Conservation (phyloP, 202 grass and related monocot species). For the Musa balbisiana region DNA sequence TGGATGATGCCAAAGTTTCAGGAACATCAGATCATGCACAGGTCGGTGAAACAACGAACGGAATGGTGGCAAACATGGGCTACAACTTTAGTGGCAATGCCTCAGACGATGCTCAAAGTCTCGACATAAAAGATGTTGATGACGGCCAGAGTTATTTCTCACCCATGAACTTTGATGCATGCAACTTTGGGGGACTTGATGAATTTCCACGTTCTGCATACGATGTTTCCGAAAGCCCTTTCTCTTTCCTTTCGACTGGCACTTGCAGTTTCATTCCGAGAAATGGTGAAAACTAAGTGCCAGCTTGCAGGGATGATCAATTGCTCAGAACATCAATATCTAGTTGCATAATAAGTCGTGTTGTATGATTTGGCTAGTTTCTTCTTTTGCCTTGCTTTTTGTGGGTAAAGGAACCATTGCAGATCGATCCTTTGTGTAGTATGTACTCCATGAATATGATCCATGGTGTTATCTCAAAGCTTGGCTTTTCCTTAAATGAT, state of each 20-base stretch:
- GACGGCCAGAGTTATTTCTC: slow-evolving; percentile 20
- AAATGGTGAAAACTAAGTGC: slow-evolving; percentile 3
- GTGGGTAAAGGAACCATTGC: neutral
- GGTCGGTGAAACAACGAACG: neutral
- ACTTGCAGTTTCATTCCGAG: slow-evolving; percentile 11
- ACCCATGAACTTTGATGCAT: slow-evolving; percentile 29
- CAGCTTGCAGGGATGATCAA: neutral
- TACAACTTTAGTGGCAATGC: slow-evolving; percentile 19
- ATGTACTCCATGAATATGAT: neutral
- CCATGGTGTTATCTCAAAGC: neutral
- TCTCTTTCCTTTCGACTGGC: slow-evolving; percentile 13
- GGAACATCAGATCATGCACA: neutral
- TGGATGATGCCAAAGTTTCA: slow-evolving; percentile 4
- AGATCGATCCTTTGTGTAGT: neutral
- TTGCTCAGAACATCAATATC: neutral
- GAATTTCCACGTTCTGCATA: slow-evolving; percentile 22
- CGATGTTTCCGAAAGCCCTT: slow-evolving; percentile 29
- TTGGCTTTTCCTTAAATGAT: neutral
- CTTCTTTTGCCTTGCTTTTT: neutral
- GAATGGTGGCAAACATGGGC: slow-evolving; percentile 16
- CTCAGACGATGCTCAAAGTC: slow-evolving; percentile 19
- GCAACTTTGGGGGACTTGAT: slow-evolving; percentile 42
- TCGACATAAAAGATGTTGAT: slow-evolving; percentile 23
- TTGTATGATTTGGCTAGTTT: no score
- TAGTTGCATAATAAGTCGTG: neutral